Evolutionary conservation across 495 filamentous ascomycete genomes (phyloP), one percentile per base, ranked within the genome.

Genomic region (Bryoglossum gracile): DNA sequence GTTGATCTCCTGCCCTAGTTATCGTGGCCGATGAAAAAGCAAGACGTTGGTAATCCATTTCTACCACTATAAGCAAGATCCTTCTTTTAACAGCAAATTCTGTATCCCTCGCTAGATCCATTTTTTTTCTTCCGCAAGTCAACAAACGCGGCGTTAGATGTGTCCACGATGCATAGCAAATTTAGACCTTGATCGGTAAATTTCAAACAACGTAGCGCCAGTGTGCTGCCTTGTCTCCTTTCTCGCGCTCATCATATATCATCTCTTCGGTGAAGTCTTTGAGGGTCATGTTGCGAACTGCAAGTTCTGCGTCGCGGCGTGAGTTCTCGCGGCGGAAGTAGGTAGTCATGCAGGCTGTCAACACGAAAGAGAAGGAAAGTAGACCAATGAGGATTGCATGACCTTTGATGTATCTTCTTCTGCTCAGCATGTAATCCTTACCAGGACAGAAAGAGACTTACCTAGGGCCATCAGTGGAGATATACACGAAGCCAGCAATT

Each of bases 401-500:
- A 4, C 47, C 53, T 39, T 40, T 32, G 9, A 54, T 45, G 17
- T 44, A 54, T 21, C 46, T 54, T 25, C 8, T 21, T 10, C 14
- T 3, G 19, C 32, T 43, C 23, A 51, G 39, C 11, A 38, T 16
- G 11, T 17, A 24, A 22, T 16, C 8, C 37, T 2, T 16, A 8
- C 9, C 13, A 16, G 22, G 3, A 24, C 1, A 17, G 23, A 0
- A 25, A 19, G 22, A 0, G 28, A 71, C 74, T 62, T 73, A 87
- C 9, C 73, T 62, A 1, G 84, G 84, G 5, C 59, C 66, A 43
- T 76, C 75, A 21, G 71, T 69, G 6, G 69, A 61, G 5, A 80
- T 66, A 62, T 84, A 88, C 6, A 85, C 66, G 57, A 84, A 86
- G 8, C 75, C 78, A 21, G 82, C 77, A 43, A 88, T 64, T 9